Evolutionary conservation across 495 filamentous ascomycete genomes (phyloP).

Genomic region (Gamarada debralockiae): DNA sequence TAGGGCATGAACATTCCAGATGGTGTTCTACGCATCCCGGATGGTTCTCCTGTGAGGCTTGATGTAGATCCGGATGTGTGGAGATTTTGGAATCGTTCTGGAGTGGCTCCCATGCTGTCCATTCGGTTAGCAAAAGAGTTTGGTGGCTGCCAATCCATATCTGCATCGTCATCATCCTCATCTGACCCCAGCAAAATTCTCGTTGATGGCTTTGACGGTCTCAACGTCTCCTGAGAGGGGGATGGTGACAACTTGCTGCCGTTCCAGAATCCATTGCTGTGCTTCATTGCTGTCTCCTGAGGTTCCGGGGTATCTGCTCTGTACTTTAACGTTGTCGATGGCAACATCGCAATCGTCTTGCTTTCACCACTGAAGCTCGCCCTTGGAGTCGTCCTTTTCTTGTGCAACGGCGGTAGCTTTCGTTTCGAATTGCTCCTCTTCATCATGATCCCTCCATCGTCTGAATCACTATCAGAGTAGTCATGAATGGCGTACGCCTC

Average conservation of each 20-base stretch:
- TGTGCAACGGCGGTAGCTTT: conserved; percentile 25
- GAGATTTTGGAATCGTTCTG: conserved; percentile 22
- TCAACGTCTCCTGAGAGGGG: conserved; percentile 65
- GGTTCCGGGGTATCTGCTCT: conserved; percentile 72
- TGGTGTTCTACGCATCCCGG: conserved; percentile 62
- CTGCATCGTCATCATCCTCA: conserved; percentile 58
- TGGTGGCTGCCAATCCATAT: conserved; percentile 40
- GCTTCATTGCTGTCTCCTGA: conserved; percentile 51
- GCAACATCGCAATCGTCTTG: conserved; percentile 92
- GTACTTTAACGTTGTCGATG: conserved; percentile 88
- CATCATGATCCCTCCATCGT: conserved; percentile 81
- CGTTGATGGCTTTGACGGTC: conserved; percentile 63
- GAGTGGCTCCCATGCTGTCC: conserved; percentile 28
- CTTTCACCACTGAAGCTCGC: conserved; percentile 56
- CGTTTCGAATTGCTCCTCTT: conserved; percentile 52
- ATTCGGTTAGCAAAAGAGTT: conserved; percentile 25
- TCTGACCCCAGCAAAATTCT: conserved; percentile 59
- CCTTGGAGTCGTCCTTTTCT: conserved; percentile 28
- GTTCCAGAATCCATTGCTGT: conserved; percentile 45
- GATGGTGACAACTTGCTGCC: conserved; percentile 38
- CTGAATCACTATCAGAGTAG: conserved; percentile 58
- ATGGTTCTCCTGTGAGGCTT: conserved; percentile 34
- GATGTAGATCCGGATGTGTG: conserved; percentile 13
- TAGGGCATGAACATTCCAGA: conserved; percentile 86
- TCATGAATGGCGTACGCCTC: conserved; percentile 38